Evolutionary conservation across 1,139 yeast species (phyloP).

Genomic region (Candida pseudoviswanathii): DNA sequence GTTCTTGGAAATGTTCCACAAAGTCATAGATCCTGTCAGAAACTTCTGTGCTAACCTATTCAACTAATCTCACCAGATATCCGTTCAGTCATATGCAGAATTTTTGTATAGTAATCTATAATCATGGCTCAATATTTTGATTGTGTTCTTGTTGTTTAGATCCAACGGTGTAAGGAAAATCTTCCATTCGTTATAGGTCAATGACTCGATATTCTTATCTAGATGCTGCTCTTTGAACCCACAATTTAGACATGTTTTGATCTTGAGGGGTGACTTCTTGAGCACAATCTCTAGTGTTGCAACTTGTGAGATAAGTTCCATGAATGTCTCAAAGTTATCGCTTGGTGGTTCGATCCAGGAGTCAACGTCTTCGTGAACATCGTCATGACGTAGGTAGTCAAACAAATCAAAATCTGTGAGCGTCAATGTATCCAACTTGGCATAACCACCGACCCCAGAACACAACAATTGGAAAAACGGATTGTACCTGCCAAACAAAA

Average conservation of each 20-base stretch:
- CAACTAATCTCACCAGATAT: conserved; percentile 2
- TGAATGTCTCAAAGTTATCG: conserved; percentile 32
- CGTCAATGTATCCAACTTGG: conserved; percentile 26
- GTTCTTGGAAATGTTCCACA: conserved; percentile 12
- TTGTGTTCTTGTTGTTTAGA: conserved; percentile 14
- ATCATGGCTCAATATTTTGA: conserved; percentile 23
- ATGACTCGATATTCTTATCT: conserved; percentile 19
- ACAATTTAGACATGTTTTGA: conserved; percentile 38
- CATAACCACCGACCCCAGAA: conserved; percentile 39
- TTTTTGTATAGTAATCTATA: conserved; percentile 14
- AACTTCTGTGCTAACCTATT: conserved; percentile 14
- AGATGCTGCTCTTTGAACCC: conserved; percentile 27
- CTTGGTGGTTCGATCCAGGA: conserved; percentile 24
- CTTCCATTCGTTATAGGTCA: conserved; percentile 31
- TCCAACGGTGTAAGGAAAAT: conserved; percentile 28
- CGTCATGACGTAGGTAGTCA: conserved; percentile 25
- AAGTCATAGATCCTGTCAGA: conserved; percentile 16
- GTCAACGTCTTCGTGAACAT: conserved; percentile 17
- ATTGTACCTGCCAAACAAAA: conserved; percentile 41
- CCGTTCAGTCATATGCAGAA: conserved; percentile 1
- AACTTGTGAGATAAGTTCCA: conserved; percentile 29
- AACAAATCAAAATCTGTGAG: conserved; percentile 39
- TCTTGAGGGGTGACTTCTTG: conserved; percentile 22
- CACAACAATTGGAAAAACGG: conserved; percentile 48
- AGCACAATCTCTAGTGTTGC: conserved; percentile 28